These are phyloP conservation scores for Ceriops zippeliana DNA, from an alignment of 345 rosid genomes.

Conservation along the genomic window DNA sequence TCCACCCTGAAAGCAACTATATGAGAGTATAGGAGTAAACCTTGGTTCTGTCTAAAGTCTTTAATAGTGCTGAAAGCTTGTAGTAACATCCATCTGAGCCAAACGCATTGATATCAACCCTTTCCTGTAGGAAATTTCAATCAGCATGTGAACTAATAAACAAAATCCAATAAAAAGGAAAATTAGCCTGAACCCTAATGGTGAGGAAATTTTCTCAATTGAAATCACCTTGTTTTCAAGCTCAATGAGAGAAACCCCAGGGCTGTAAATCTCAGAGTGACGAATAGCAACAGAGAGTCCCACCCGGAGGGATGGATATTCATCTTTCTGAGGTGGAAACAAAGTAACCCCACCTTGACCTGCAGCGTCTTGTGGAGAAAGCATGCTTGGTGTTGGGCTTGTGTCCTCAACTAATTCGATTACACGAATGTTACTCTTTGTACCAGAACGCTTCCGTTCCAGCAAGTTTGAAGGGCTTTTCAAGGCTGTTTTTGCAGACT, in stretches of 20 bases:
- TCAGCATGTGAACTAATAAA: constrained; percentile 2
- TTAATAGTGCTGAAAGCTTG: constrained; percentile 78
- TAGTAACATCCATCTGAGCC: constrained; percentile 76
- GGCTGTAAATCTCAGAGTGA: constrained; percentile 71
- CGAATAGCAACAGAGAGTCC: constrained; percentile 85
- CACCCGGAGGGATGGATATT: constrained; percentile 62
- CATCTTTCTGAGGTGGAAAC: constrained; percentile 81
- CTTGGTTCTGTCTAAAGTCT: constrained; percentile 97
- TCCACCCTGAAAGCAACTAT: not conserved
- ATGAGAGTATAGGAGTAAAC: constrained; percentile 34
- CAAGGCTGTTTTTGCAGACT: constrained; percentile 53
- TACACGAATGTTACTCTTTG: constrained; percentile 63
- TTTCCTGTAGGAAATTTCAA: constrained; percentile 54
- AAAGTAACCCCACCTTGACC: constrained; percentile 62
- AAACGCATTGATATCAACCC: constrained; percentile 81
- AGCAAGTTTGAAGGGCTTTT: constrained; percentile 49
- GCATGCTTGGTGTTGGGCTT: constrained; percentile 87
- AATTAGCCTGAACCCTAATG: constrained; percentile 2
- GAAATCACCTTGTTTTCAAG: constrained; percentile 87
- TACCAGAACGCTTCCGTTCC: constrained; percentile 46
- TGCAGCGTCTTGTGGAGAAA: constrained; percentile 89
- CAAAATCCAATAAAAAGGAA: not conserved
- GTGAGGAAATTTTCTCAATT: not conserved
- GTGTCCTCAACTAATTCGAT: constrained; percentile 86
- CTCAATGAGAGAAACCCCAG: constrained; percentile 93